These are phyloP conservation scores for Aspergillus proliferans DNA, from an alignment of 2,329 filamentous ascomycete species.

Conservation along the genomic window DNA sequence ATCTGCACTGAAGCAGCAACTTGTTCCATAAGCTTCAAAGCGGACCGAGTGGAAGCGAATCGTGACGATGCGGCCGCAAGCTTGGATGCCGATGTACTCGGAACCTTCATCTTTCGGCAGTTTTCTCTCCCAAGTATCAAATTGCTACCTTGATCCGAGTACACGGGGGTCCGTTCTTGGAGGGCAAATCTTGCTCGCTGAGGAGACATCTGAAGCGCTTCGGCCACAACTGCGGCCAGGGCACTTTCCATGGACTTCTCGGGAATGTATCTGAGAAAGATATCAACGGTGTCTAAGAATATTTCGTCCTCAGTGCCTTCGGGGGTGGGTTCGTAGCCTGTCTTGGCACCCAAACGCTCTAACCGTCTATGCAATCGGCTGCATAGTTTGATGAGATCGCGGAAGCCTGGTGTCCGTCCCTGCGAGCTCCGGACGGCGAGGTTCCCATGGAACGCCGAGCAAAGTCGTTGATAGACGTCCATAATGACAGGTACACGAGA, in stretches of 20 bases:
- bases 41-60: conserved; percentile 85
- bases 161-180: conserved; percentile 62
- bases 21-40: conserved; percentile 78
- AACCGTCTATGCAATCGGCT: conserved; percentile 65
- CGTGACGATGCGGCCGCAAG: conserved; percentile 34
- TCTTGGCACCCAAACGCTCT: conserved; percentile 51
- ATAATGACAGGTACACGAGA: conserved; percentile 52
- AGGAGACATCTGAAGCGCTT: conserved; percentile 79
- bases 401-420: conserved; percentile 57
- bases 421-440: conserved; percentile 34
- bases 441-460: conserved; percentile 33
- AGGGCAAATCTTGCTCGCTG: conserved; percentile 76
- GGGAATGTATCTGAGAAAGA: conserved; percentile 76
- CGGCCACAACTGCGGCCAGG: conserved; percentile 63
- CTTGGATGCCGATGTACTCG: conserved; percentile 40
- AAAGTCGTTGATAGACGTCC: conserved; percentile 48
- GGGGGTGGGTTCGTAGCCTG: conserved; percentile 63
- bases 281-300: conserved; percentile 89
- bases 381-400: conserved; percentile 90
- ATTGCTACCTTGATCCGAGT: conserved; percentile 55
- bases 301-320: conserved; percentile 72
- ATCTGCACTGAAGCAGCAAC: conserved; percentile 75
- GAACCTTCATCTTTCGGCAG: conserved; percentile 53
- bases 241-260: conserved; percentile 52
- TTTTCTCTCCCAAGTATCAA: conserved; percentile 62